Evolutionary conservation across 1,284 basidiomycete species (phyloP).

Genomic region (Bjerkandera adusta): DNA sequence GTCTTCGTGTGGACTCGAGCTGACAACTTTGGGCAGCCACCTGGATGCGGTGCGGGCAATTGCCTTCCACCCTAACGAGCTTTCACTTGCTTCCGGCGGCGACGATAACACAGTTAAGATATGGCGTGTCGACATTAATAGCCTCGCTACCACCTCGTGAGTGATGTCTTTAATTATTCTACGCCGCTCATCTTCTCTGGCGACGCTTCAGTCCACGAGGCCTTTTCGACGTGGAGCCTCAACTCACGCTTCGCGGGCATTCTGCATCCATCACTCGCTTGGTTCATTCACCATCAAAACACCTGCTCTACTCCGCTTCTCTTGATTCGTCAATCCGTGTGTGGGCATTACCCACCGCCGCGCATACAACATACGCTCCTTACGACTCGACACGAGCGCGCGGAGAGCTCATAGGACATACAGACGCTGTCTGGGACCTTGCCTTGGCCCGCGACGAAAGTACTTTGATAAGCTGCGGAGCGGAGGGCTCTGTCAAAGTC

Average conservation of each 20-base stretch:
- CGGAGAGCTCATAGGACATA: constrained; percentile 86
- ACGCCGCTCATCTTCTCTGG: constrained; percentile 13
- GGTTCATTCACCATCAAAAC: constrained; percentile 76
- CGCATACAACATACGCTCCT: constrained; percentile 83
- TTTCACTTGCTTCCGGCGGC: constrained; percentile 86
- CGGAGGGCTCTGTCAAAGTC: constrained; percentile 90
- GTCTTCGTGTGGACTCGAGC: constrained; percentile 12
- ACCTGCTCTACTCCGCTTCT: constrained; percentile 87
- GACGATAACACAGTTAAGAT: constrained; percentile 97
- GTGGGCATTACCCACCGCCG: constrained; percentile 77
- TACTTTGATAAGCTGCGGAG: constrained; percentile 84
- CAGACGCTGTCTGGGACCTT: constrained; percentile 95
- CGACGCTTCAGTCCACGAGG: constrained; percentile 50
- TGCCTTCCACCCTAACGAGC: constrained; percentile 82
- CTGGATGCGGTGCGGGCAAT: constrained; percentile 90
- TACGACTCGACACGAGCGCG: constrained; percentile 78
- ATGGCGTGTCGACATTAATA: constrained; percentile 82
- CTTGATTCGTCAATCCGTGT: constrained; percentile 91
- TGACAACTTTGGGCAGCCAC: constrained; percentile 56
- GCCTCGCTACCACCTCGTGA: constrained; percentile 70
- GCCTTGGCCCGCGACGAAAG: constrained; percentile 75
- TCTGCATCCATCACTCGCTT: constrained; percentile 90
- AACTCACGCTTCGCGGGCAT: constrained; percentile 91
- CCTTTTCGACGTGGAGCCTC: constrained; percentile 84
- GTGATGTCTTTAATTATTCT: constrained; percentile 28